phyloP scores from a whole-genome alignment of 1,139 yeast species.

The Debaryomycetaceae sp. region DNA sequence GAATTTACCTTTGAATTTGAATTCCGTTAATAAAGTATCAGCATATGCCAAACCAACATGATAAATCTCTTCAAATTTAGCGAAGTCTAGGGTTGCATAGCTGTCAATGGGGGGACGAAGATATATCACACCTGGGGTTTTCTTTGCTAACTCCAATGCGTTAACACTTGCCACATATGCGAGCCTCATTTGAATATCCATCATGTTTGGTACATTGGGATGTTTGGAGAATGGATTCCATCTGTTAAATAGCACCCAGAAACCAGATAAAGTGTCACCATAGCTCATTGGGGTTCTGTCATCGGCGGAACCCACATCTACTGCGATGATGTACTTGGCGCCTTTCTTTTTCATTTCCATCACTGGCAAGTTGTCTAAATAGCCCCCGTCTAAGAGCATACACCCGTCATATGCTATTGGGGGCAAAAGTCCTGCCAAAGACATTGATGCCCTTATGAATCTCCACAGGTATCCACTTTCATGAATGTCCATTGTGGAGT shows the following conservation, averaged over 20 bases:
- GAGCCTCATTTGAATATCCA: constrained; percentile 88
- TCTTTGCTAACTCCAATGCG: constrained; percentile 84
- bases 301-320: constrained; percentile 96
- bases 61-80: constrained; percentile 85
- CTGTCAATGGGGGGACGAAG: constrained; percentile 91
- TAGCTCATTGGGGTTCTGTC: constrained; percentile 87
- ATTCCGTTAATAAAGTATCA: constrained; percentile 48
- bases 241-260: constrained; percentile 85
- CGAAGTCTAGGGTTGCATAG: constrained; percentile 89
- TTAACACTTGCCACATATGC: constrained; percentile 95
- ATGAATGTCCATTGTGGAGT: constrained; percentile 93
- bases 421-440: constrained; percentile 89
- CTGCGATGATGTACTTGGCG: constrained; percentile 83
- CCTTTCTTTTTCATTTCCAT: constrained; percentile 87
- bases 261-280: constrained; percentile 90
- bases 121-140: constrained; percentile 82
- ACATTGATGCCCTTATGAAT: constrained; percentile 93
- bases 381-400: constrained; percentile 95
- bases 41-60: constrained; percentile 80
- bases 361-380: constrained; percentile 90
- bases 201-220: constrained; percentile 90
- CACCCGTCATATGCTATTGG: constrained; percentile 86
- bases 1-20: constrained; percentile 52
- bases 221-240: constrained; percentile 87
- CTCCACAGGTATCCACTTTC: constrained; percentile 94